Percentiles rank a stretch among this genome's conserved stretches.
Evolutionary conservation across 73 alveolate genomes (phyloP).

Genomic region (Uronychia setigera): DNA sequence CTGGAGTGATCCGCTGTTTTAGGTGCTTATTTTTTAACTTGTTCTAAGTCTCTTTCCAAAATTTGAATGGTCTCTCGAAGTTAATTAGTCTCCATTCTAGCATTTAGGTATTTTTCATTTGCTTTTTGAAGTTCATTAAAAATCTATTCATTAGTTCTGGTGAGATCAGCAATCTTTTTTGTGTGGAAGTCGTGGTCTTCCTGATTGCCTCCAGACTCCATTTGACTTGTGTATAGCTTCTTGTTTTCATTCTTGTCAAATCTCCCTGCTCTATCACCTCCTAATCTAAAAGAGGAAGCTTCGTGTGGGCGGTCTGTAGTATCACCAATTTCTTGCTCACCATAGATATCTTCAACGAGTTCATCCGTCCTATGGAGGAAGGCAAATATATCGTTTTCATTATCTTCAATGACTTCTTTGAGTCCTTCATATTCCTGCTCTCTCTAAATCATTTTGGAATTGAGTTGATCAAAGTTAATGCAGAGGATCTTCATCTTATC

Average conservation of each 20-base stretch:
- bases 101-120: constrained; percentile 60
- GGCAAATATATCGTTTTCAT: constrained; percentile 30
- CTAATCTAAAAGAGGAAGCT: not conserved
- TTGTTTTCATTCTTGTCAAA: not conserved
- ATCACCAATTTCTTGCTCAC: not conserved
- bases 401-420: constrained; percentile 41
- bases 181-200: constrained; percentile 2
- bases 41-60: constrained; percentile 24
- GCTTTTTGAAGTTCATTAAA: constrained; percentile 58
- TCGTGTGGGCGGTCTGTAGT: not conserved
- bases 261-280: not conserved
- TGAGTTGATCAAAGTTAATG: constrained; percentile 1
- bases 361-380: constrained; percentile 35
- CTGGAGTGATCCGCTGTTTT: not conserved
- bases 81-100: constrained; percentile 44
- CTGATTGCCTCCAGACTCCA: not conserved
- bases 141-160: constrained; percentile 55
- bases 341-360: not conserved
- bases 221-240: not conserved
- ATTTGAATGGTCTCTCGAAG: constrained; percentile 51
- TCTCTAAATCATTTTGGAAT: not conserved
- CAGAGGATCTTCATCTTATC: constrained; percentile 13
- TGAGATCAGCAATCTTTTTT: constrained; percentile 43
- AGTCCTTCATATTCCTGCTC: constrained; percentile 28
- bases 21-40: not conserved